A percentile compares a stretch with the other conserved stretches of the same genome.
Evolutionary conservation across 768 basidiomycete genomes (phyloP).

Genomic region (Lactarius pseudohatsudake): DNA sequence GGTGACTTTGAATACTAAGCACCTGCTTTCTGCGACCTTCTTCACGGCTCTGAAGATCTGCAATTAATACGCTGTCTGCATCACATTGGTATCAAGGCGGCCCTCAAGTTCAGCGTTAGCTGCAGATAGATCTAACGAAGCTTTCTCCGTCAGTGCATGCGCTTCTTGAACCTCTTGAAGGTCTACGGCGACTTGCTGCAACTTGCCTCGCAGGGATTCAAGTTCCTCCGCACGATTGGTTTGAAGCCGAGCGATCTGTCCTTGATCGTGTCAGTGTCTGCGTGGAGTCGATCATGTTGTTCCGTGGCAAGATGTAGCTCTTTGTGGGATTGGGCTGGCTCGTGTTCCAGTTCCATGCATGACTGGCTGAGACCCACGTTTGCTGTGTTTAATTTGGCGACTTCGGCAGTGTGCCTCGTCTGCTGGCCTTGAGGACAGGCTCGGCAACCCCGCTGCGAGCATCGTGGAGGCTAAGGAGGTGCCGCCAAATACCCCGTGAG

Average conservation of each 20-base stretch:
- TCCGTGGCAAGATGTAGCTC: too few species aligned
- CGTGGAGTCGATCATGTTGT: conserved; percentile 14
- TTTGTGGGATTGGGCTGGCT: too few species aligned
- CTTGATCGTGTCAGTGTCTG: conserved; percentile 5
- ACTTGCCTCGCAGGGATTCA: conserved; percentile 29
- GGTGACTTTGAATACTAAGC: too few species aligned
- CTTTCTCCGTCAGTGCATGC: conserved; percentile 36
- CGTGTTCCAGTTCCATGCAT: too few species aligned
- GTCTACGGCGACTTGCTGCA: conserved; percentile 28
- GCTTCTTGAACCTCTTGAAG: conserved; percentile 26
- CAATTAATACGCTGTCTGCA: too few species aligned
- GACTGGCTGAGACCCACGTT: too few species aligned
- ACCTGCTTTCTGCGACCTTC: too few species aligned
- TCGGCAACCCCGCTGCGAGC: neutral
- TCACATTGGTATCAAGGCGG: too few species aligned
- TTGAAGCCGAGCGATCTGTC: conserved; percentile 22
- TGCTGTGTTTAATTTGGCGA: too few species aligned
- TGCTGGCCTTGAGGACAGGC: conserved; percentile 1
- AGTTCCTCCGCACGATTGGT: conserved; percentile 27
- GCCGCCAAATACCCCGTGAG: neutral
- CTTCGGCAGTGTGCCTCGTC: conserved; percentile 11
- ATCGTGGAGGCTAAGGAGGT: neutral
- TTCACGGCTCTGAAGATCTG: too few species aligned
- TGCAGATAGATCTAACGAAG: conserved; percentile 28
- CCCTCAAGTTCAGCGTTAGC: conserved; percentile 17